Evolutionary conservation across 2,329 filamentous ascomycete genomes (phyloP).

Genomic region (Aureobasidium sp.): DNA sequence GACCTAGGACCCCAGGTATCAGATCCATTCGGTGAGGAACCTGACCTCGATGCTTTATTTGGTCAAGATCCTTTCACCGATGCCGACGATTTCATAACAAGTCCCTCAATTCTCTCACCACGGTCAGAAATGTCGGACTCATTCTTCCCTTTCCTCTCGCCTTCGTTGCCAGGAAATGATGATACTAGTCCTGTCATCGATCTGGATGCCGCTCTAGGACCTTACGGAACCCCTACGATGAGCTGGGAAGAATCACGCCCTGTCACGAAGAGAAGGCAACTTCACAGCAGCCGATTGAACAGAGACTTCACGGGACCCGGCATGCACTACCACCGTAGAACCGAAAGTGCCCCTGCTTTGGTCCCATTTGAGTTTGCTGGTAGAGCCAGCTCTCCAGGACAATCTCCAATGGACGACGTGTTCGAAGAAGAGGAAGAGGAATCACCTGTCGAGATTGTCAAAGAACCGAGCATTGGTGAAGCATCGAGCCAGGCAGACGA

Average conservation of each 20-base stretch:
- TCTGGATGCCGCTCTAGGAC: constrained; percentile 84
- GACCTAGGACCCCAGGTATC: neutral
- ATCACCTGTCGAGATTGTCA: constrained; percentile 32
- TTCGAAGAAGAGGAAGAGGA: constrained; percentile 79
- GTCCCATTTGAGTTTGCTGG: constrained; percentile 57
- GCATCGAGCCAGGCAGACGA: constrained; percentile 1
- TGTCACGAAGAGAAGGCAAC: constrained; percentile 50
- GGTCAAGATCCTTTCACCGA: constrained; percentile 17
- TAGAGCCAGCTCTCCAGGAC: constrained; percentile 24
- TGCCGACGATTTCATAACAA: constrained; percentile 6
- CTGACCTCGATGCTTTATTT: constrained; percentile 19
- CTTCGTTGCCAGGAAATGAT: constrained; percentile 59
- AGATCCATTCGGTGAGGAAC: constrained; percentile 3
- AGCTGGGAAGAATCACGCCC: constrained; percentile 56
- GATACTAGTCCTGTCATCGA: constrained; percentile 77
- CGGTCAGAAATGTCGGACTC: constrained; percentile 30
- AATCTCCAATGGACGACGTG: constrained; percentile 74
- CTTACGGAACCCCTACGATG: constrained; percentile 74
- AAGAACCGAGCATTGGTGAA: neutral
- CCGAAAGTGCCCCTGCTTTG: constrained; percentile 74
- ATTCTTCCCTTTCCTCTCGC: constrained; percentile 1
- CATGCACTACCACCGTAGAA: constrained; percentile 69
- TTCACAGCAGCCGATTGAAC: constrained; percentile 71
- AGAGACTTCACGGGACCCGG: constrained; percentile 62
- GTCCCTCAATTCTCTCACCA: constrained; percentile 2